phyloP scores from a whole-genome alignment of 768 basidiomycete species.

The button mushroom (Agaricus bisporus) region DNA sequence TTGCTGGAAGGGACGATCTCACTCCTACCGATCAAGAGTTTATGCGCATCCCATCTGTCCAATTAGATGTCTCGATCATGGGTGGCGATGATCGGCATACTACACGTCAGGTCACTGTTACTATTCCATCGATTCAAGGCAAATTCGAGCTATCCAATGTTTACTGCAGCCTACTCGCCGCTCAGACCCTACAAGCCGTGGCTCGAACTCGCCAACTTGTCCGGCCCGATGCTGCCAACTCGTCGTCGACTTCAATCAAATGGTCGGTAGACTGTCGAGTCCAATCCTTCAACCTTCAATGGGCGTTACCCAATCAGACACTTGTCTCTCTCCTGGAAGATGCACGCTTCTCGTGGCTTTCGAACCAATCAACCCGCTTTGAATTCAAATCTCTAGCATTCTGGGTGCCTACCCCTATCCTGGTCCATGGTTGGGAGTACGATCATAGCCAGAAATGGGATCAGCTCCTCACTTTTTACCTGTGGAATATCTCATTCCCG shows the following conservation, averaged over 20 bases:
- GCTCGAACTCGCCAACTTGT: slow-evolving; percentile 13
- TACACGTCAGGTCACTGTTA: slow-evolving; percentile 38
- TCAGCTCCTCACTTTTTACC: slow-evolving; percentile 58
- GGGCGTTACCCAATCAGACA: slow-evolving; percentile 43
- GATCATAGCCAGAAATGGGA: slow-evolving; percentile 53
- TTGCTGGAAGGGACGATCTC: slow-evolving; percentile 48
- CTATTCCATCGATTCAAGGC: slow-evolving; percentile 46
- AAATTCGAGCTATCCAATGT: slow-evolving; percentile 59
- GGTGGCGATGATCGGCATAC: slow-evolving; percentile 22
- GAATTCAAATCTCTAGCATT: slow-evolving; percentile 38
- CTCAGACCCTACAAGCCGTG: slow-evolving; percentile 43
- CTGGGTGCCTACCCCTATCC: slow-evolving; percentile 50
- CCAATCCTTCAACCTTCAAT: slow-evolving; percentile 39
- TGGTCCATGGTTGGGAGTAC: slow-evolving; percentile 28
- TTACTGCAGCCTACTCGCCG: slow-evolving; percentile 64
- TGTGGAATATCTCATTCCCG: slow-evolving; percentile 37
- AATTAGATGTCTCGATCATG: slow-evolving; percentile 22
- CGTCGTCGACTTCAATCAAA: neutral
- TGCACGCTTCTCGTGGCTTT: slow-evolving; percentile 20
- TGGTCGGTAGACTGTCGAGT: slow-evolving; percentile 10
- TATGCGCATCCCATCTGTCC: slow-evolving; percentile 30
- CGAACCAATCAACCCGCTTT: slow-evolving; percentile 23
- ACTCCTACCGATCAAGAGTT: slow-evolving; percentile 37
- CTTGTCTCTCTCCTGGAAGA: slow-evolving; percentile 39
- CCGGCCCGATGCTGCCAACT: neutral